These are phyloP conservation scores for Ustilago nuda DNA, from an alignment of 1,284 basidiomycete species.

Conservation along the genomic window DNA sequence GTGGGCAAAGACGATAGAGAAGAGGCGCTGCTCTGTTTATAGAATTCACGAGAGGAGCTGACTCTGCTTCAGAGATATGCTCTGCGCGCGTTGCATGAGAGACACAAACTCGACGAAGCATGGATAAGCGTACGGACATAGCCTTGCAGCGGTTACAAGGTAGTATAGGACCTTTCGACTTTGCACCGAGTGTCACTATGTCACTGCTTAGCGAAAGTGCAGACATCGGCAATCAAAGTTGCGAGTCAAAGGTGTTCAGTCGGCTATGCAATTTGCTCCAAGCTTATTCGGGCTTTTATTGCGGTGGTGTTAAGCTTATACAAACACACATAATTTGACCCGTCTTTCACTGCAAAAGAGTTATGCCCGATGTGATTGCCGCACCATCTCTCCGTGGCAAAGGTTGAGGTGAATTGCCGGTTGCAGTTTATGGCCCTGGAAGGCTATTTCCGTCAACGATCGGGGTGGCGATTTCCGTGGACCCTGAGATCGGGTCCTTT, in stretches of 20 bases:
- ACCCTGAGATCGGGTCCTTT: slow-evolving; percentile 6
- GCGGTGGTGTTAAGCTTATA: neutral
- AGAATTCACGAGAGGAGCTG: neutral
- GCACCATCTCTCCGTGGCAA: neutral
- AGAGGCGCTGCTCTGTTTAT: neutral
- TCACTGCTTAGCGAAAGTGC: neutral
- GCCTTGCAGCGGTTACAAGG: neutral
- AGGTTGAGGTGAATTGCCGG: neutral
- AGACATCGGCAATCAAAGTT: slow-evolving; percentile 35
- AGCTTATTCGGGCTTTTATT: slow-evolving; percentile 2
- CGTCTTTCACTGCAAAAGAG: neutral
- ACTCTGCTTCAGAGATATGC: neutral
- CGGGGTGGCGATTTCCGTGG: neutral
- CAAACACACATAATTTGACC: no score
- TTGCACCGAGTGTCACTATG: neutral
- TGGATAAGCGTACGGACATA: neutral
- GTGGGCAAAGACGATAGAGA: neutral
- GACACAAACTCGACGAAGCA: neutral
- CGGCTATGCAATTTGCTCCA: slow-evolving; percentile 8
- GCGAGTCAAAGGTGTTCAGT: slow-evolving; percentile 9
- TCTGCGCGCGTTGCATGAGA: slow-evolving; percentile 5
- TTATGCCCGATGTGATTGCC: slow-evolving; percentile 1
- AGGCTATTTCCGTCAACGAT: slow-evolving; percentile 1
- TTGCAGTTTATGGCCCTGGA: neutral
- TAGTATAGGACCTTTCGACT: neutral